Percentiles rank a stretch among this genome's conserved stretches.
Evolutionary conservation across 2,329 filamentous ascomycete genomes (phyloP).

Genomic region (Capronia epimyces): DNA sequence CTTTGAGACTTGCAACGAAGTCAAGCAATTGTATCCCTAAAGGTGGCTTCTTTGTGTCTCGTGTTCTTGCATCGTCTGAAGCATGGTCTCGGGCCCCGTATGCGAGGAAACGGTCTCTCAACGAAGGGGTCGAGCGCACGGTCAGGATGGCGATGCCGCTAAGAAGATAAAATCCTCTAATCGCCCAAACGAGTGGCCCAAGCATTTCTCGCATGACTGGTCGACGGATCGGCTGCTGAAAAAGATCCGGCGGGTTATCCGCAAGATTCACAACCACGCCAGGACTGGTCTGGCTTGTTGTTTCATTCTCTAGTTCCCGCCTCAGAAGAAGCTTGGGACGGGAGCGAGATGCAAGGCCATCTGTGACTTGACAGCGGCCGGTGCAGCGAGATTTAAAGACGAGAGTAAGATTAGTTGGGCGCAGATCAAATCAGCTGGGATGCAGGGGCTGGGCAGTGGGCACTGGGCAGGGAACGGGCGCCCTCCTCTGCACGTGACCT

Average conservation of each 20-base stretch:
- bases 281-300: not conserved
- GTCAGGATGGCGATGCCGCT: slow-evolving; percentile 42
- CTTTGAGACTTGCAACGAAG: slow-evolving; percentile 50
- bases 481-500: not conserved
- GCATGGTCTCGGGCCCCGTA: slow-evolving; percentile 51
- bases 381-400: not conserved
- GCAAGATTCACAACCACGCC: not conserved
- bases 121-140: slow-evolving; percentile 46
- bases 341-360: slow-evolving; percentile 1
- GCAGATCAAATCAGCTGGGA: not conserved
- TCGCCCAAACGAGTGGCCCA: slow-evolving; percentile 9
- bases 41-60: not conserved
- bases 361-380: not conserved
- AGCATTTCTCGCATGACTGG: not conserved
- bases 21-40: slow-evolving; percentile 40
- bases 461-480: not conserved
- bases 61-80: not conserved
- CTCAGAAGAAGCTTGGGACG: not conserved
- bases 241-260: not conserved
- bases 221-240: not conserved
- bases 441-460: not conserved
- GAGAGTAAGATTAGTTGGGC: not conserved
- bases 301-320: not conserved
- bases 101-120: slow-evolving; percentile 53
- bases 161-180: slow-evolving; percentile 25